These are phyloP conservation scores for Serendipita sp. DNA, from an alignment of 768 basidiomycete species.

Conservation along the genomic window DNA sequence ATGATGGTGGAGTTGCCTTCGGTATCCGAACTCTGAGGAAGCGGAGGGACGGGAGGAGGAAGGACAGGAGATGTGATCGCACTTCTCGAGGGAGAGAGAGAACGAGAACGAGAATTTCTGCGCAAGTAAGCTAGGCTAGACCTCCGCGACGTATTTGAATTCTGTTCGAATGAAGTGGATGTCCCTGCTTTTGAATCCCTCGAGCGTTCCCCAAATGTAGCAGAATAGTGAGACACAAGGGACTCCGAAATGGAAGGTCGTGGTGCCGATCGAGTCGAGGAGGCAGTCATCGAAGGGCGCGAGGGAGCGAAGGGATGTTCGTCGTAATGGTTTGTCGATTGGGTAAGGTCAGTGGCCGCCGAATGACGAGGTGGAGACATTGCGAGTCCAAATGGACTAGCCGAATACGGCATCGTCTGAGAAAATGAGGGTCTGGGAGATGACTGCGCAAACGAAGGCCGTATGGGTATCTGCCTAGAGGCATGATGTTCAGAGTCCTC, in stretches of 20 bases:
- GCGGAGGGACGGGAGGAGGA: constrained; percentile 1
- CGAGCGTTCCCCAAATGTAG: background rate
- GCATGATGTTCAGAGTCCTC: background rate
- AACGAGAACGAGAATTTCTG: background rate
- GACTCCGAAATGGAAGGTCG: constrained; percentile 3
- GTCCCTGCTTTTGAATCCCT: background rate
- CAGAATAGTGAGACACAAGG: background rate
- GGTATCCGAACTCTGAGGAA: background rate
- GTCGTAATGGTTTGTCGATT: background rate
- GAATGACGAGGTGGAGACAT: background rate
- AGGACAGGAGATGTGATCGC: background rate
- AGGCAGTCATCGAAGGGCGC: background rate
- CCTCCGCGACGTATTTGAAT: background rate
- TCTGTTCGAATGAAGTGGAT: background rate
- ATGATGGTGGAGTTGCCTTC: background rate
- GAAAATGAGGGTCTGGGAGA: background rate
- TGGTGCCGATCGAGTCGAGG: background rate
- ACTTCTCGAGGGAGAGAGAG: background rate
- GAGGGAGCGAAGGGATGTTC: background rate
- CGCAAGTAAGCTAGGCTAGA: constrained; percentile 2
- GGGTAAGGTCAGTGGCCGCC: background rate
- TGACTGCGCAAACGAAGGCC: background rate
- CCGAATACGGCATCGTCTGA: background rate
- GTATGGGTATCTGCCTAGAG: background rate
- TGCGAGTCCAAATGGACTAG: background rate